Evolutionary conservation across 495 filamentous ascomycete genomes (phyloP).

Genomic region (Penicillium pancosmium): DNA sequence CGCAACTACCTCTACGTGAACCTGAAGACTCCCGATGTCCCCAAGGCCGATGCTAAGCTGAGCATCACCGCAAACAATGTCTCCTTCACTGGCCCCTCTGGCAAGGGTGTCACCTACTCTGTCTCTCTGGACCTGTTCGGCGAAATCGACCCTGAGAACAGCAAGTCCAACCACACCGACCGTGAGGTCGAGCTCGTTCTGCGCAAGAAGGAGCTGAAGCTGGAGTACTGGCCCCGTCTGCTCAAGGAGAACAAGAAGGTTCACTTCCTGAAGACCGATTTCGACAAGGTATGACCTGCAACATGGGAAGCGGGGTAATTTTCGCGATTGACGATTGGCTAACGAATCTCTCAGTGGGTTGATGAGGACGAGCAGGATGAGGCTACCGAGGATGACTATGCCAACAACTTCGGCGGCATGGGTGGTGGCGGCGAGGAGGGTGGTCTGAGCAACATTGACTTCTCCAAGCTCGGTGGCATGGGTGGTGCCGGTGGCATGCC

Average conservation of each 20-base stretch:
- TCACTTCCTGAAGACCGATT: slow-evolving; percentile 98
- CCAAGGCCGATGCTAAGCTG: slow-evolving; percentile 67
- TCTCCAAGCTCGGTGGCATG: slow-evolving; percentile 82
- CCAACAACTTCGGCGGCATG: slow-evolving; percentile 69
- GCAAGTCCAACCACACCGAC: slow-evolving; percentile 79
- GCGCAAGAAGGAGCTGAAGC: slow-evolving; percentile 92
- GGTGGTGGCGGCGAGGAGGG: slow-evolving; percentile 64
- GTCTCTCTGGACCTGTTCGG: slow-evolving; percentile 87
- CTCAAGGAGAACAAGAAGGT: slow-evolving; percentile 85
- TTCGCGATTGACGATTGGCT: slow-evolving; percentile 15
- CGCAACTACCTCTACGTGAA: slow-evolving; percentile 94
- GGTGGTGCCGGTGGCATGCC: slow-evolving; percentile 45
- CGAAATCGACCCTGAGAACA: slow-evolving; percentile 84
- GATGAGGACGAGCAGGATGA: slow-evolving; percentile 99
- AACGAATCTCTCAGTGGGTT: slow-evolving; percentile 70
- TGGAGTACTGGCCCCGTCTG: slow-evolving; percentile 92
- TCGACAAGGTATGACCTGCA: slow-evolving; percentile 75
- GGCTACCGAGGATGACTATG: slow-evolving; percentile 76
- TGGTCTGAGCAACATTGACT: slow-evolving; percentile 67
- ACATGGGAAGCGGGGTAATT: background rate
- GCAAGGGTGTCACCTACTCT: slow-evolving; percentile 79
- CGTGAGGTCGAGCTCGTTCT: slow-evolving; percentile 88
- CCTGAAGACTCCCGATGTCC: slow-evolving; percentile 81
- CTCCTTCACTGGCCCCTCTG: slow-evolving; percentile 78
- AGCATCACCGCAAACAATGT: slow-evolving; percentile 77